phyloP scores from a whole-genome alignment of 176 grass and related monocot genomes.

The Olyra latifolia region DNA sequence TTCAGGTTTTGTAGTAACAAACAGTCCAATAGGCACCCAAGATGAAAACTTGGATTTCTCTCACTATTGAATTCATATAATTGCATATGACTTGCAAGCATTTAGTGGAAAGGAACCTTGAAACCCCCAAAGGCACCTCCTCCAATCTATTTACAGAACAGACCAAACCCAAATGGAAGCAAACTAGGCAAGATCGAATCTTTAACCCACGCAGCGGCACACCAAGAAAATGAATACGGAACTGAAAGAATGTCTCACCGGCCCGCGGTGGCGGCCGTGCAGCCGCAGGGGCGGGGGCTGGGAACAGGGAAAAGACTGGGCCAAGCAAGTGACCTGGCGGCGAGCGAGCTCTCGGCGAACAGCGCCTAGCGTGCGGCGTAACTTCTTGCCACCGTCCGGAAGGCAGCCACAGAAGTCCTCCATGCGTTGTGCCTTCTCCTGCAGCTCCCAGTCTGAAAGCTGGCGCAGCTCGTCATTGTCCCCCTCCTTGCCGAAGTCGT shows the following conservation, averaged over 20 bases:
- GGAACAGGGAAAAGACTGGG: neutral
- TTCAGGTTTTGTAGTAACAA: neutral
- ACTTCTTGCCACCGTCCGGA: constrained; percentile 42
- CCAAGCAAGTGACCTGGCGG: constrained; percentile 23
- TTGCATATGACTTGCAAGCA: constrained; percentile 2
- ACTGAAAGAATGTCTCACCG: constrained; percentile 3
- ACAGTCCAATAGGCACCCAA: neutral
- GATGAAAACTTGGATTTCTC: neutral
- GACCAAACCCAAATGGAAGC: neutral
- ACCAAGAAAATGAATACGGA: neutral
- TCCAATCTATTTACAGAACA: neutral
- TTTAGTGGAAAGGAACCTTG: constrained; percentile 24
- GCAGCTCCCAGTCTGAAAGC: neutral
- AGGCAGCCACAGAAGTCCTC: neutral
- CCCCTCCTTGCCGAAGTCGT: neutral
- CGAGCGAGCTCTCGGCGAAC: constrained; percentile 25
- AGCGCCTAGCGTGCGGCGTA: neutral
- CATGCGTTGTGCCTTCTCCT: constrained; percentile 28
- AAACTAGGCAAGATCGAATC: neutral
- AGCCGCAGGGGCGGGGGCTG: neutral
- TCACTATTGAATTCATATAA: neutral
- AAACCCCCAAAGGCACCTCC: neutral
- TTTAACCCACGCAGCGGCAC: neutral
- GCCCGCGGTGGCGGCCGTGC: neutral
- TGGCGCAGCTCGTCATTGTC: neutral